These are phyloP conservation scores for Allium cepa DNA, from an alignment of 106 monocot genomes.

Conservation along the genomic window DNA sequence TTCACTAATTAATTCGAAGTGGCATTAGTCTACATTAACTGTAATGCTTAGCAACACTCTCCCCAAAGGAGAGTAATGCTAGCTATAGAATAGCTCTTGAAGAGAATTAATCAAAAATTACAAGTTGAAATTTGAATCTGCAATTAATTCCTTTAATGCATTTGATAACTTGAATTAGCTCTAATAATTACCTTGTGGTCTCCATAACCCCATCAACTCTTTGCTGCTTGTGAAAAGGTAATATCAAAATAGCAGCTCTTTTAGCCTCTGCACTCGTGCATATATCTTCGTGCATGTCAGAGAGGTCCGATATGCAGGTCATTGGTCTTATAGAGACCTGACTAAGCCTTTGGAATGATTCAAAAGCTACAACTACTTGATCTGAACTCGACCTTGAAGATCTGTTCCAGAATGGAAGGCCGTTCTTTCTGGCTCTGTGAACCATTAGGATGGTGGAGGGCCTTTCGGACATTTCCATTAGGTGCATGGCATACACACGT, in stretches of 20 bases:
- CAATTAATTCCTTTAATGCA: too few species aligned
- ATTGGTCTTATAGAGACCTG: conserved; percentile 19
- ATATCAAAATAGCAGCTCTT: conserved; percentile 21
- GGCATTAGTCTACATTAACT: too few species aligned
- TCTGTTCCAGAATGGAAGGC: conserved; percentile 21
- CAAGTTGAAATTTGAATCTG: too few species aligned
- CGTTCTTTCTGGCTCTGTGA: conserved; percentile 14
- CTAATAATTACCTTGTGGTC: neutral
- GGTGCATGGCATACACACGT: conserved; percentile 29
- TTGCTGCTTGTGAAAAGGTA: conserved; percentile 44
- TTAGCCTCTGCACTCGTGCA: conserved; percentile 24
- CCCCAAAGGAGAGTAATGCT: too few species aligned
- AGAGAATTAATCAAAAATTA: too few species aligned
- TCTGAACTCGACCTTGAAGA: neutral
- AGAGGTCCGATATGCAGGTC: conserved; percentile 24
- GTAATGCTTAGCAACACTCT: too few species aligned
- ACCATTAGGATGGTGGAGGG: conserved; percentile 20
- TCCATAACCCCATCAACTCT: conserved; percentile 22
- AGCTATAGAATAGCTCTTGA: too few species aligned
- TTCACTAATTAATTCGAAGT: too few species aligned
- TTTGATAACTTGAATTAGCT: too few species aligned
- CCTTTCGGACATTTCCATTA: conserved; percentile 25
- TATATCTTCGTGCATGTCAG: conserved; percentile 34
- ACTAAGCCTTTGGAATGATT: conserved; percentile 18
- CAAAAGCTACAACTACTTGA: conserved; percentile 17